Base-by-base conservation (phyloP, 1,284 basidiomycete genomes). In the Taiwanofungus camphoratus region DNA sequence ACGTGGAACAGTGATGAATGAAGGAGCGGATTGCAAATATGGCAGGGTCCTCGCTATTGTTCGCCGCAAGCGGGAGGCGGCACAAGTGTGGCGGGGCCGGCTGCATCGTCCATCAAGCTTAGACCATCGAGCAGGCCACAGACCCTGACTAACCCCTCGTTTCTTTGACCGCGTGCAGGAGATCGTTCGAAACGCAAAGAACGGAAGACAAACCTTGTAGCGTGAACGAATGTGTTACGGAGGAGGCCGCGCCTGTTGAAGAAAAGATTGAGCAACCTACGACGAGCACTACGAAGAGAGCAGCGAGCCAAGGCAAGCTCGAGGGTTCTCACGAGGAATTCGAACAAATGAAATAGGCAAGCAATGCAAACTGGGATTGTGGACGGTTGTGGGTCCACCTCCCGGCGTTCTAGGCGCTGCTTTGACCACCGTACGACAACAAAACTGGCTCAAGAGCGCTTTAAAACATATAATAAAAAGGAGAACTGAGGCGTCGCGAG, bases 241-340 rank as follows among this genome's bases (percentile, higher is more conserved):
- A 82, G 79, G 77, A 77, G 76, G 79, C 77, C 78, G 79, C 71
- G 68, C 77, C 78, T 80, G 65, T 55, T 55, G 52, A 52, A 52
- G 36, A 49, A 49, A 52, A 45, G 33, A 48, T 55, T 59, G 50
- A 59, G 57, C 53, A 44, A 50, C 21, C 39, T 27, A 23, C 39
- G 26, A 42, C 39, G 44, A 42, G 46, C 19, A 36, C 20, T 44
- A 46, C 39, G 45, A 32, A 44, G 39, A 47, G 44, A 48, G 42
- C 40, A 41, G 49, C 45, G 42, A 47, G 48, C 51, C 48, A 51
- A 44, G 43, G 49, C 46, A 47, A 42, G 48, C 36, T 41, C 48
- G 47, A 44, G 52, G 48, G 47, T 53, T 57, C 58, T 56, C 54
- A 60, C 56, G 57, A 37, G 51, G 35, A 46, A 46, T 18, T 42